A percentile compares a stretch with the other conserved stretches of the same genome.
These are phyloP conservation scores for Mycena indigotica DNA, from an alignment of 768 basidiomycete genomes.

Conservation along the genomic window DNA sequence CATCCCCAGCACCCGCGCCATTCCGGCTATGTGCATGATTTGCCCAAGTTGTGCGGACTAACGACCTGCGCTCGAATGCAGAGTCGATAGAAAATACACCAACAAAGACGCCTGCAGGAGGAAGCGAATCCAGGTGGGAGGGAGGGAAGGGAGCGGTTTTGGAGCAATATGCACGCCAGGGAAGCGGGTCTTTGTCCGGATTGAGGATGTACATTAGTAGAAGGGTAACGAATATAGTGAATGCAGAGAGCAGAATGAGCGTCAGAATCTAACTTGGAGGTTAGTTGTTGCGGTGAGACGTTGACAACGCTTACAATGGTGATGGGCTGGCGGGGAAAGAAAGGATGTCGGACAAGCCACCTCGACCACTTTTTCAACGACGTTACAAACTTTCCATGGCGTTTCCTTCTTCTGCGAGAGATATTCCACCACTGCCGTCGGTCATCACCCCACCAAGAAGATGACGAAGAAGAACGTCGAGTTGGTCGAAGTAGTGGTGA, in stretches of 20 bases:
- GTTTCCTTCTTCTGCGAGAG: conserved; percentile 54
- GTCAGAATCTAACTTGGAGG: conserved; percentile 58
- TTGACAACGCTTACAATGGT: conserved; percentile 65
- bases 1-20: conserved; percentile 71
- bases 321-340: conserved; percentile 78
- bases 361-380: conserved; percentile 56
- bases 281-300: conserved; percentile 1
- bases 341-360: conserved; percentile 65
- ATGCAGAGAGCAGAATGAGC: conserved; percentile 73
- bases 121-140: conserved; percentile 64
- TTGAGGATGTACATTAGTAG: conserved; percentile 91
- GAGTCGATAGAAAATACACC: conserved; percentile 91
- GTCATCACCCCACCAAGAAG: conserved; percentile 45
- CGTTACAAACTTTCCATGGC: conserved; percentile 50
- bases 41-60: conserved; percentile 90
- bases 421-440: conserved; percentile 61
- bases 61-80: conserved; percentile 79
- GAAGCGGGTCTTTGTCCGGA: conserved; percentile 92
- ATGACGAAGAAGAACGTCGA: conserved; percentile 25
- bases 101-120: conserved; percentile 84
- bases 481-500: conserved; percentile 45
- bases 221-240: conserved; percentile 83
- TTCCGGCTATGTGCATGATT: conserved; percentile 76
- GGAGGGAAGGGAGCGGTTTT: conserved; percentile 66
- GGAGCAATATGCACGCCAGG: conserved; percentile 93